Conservation (phyloP, 1,139 yeast species). For the Pneumocystis sp. region DNA sequence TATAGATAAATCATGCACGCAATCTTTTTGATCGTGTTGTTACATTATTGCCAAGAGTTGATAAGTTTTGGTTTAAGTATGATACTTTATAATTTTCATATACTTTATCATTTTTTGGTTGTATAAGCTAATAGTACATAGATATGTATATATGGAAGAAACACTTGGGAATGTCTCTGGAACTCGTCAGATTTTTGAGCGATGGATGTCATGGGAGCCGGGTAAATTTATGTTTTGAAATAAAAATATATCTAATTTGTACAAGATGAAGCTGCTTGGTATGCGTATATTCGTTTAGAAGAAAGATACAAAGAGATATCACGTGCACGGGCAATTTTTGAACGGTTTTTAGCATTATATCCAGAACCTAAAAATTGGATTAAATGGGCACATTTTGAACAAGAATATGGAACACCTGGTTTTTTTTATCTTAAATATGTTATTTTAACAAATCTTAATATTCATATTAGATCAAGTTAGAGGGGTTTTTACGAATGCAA, state of each 20-base stretch:
- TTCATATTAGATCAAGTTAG: conserved; percentile 30
- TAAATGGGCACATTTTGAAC: conserved; percentile 47
- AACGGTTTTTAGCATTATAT: conserved; percentile 39
- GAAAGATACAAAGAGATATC: conserved; percentile 44
- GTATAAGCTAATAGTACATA: background rate
- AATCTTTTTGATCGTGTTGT: conserved; percentile 71
- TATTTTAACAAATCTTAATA: background rate
- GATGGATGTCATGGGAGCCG: conserved; percentile 65
- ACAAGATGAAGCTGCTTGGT: conserved; percentile 47
- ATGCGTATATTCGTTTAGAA: conserved; percentile 59
- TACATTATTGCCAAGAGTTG: conserved; percentile 56
- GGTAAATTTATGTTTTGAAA: background rate
- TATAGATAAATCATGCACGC: conserved; percentile 62
- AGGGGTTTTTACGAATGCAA: conserved; percentile 51
- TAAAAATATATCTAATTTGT: conserved; percentile 16
- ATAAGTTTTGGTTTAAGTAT: conserved; percentile 67
- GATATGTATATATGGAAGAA: conserved; percentile 68
- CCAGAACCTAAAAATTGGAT: conserved; percentile 51
- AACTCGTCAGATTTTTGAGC: conserved; percentile 52
- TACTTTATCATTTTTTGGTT: background rate
- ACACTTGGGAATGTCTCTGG: conserved; percentile 48
- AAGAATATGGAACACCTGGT: conserved; percentile 32
- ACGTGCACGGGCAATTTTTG: conserved; percentile 44
- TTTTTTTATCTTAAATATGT: background rate
- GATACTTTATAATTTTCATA: background rate